Percentiles rank a stretch among this genome's conserved stretches.
phyloP scores from a whole-genome alignment of 352 stramenopile species.

The Globisporangium paroecandrum region DNA sequence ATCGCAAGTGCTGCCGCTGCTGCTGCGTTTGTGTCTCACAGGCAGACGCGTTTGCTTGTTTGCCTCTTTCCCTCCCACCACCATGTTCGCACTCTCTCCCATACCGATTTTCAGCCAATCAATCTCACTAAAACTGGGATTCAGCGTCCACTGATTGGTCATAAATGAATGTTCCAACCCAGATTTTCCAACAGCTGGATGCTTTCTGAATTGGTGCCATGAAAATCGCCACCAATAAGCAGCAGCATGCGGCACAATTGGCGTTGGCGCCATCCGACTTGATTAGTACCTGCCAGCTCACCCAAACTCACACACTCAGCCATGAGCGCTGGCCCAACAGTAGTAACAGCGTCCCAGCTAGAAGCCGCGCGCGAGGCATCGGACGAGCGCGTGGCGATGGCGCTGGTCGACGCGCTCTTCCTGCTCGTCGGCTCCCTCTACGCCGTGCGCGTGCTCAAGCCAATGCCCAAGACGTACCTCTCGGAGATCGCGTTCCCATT shows the following conservation, averaged over 20 bases:
- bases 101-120: neutral
- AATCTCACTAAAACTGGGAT: neutral
- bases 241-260: neutral
- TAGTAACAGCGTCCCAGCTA: neutral
- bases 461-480: constrained; percentile 69
- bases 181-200: neutral
- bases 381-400: constrained; percentile 14
- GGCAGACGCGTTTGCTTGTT: neutral
- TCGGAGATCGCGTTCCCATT: constrained; percentile 72
- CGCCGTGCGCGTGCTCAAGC: constrained; percentile 41
- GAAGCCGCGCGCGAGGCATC: constrained; percentile 10
- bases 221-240: neutral
- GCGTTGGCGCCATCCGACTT: neutral
- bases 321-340: neutral
- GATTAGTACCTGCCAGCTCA: neutral
- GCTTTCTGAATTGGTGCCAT: neutral
- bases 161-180: neutral
- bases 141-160: neutral
- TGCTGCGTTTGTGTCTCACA: neutral
- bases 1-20: neutral
- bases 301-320: neutral
- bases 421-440: constrained; percentile 53
- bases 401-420: constrained; percentile 37
- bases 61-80: neutral
- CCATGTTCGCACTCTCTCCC: neutral